phyloP scores from a whole-genome alignment of 208 protist species.

The Leishmania tropica region DNA sequence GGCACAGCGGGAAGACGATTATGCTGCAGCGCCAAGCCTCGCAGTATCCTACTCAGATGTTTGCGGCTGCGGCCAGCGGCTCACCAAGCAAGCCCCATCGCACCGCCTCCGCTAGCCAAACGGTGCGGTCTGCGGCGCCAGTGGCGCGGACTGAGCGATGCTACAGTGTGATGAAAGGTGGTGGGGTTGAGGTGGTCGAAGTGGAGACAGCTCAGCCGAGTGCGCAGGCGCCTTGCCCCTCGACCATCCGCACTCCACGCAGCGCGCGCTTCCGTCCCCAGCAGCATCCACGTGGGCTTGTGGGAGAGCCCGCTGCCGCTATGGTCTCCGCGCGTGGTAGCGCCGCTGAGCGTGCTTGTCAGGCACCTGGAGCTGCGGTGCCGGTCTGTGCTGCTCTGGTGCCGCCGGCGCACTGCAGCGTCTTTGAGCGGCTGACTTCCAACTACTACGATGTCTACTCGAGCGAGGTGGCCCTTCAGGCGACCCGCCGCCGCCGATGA shows the following conservation, averaged over 20 bases:
- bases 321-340: not conserved
- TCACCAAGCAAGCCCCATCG: constrained; percentile 8
- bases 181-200: not conserved
- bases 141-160: not conserved
- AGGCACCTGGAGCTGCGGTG: not conserved
- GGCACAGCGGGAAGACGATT: constrained; percentile 13
- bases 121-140: not conserved
- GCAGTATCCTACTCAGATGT: constrained; percentile 4
- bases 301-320: not conserved
- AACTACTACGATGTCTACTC: constrained; percentile 38
- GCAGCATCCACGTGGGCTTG: not conserved
- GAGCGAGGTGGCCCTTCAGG: constrained; percentile 18
- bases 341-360: not conserved
- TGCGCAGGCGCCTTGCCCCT: constrained; percentile 6
- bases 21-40: constrained; percentile 21
- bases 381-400: not conserved
- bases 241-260: constrained; percentile 20
- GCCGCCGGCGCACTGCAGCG: constrained; percentile 16
- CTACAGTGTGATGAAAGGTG: constrained; percentile 6
- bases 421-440: constrained; percentile 50
- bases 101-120: constrained; percentile 4
- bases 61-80: not conserved
- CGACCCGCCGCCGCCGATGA: not conserved
- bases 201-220: not conserved
- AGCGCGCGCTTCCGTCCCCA: constrained; percentile 9